Evolutionary conservation across 1,284 basidiomycete species (phyloP).

Genomic region (Uromyces viciae-fabae): DNA sequence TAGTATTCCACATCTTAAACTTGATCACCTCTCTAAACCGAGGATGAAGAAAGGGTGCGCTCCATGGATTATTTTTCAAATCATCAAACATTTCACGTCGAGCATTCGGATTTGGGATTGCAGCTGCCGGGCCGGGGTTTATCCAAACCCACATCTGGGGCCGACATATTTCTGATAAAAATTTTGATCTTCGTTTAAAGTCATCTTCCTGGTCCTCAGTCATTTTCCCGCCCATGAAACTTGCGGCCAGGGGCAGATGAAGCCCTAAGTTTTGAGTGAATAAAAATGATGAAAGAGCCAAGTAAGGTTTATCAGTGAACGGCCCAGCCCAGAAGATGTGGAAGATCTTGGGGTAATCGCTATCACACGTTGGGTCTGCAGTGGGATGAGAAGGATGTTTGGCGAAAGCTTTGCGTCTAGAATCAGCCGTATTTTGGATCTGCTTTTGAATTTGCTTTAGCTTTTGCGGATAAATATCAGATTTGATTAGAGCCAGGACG

Average conservation of each 20-base stretch:
- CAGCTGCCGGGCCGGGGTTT: conserved; percentile 66
- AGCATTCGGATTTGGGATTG: conserved; percentile 69
- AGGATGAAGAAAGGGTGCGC: conserved; percentile 73
- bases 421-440: conserved; percentile 18
- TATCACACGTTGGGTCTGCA: conserved; percentile 62
- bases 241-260: conserved; percentile 55
- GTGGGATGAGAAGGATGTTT: conserved; percentile 54
- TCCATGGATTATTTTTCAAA: conserved; percentile 74
- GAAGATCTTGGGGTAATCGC: conserved; percentile 68
- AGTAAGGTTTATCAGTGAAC: conserved; percentile 78
- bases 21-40: conserved; percentile 74
- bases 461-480: conserved; percentile 46
- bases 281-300: conserved; percentile 71
- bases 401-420: conserved; percentile 47
- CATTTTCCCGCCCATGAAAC: conserved; percentile 31
- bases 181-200: conserved; percentile 33
- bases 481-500: conserved; percentile 45
- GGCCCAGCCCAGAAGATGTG: conserved; percentile 83
- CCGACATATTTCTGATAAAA: conserved; percentile 60
- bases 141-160: conserved; percentile 85
- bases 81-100: conserved; percentile 65
- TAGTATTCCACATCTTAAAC: conserved; percentile 86
- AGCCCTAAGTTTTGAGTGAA: conserved; percentile 76
- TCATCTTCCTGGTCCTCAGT: conserved; percentile 42
- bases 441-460: conserved; percentile 45